These are phyloP conservation scores for Cornus controversa DNA, from an alignment of 148 eudicot species.

Conservation along the genomic window DNA sequence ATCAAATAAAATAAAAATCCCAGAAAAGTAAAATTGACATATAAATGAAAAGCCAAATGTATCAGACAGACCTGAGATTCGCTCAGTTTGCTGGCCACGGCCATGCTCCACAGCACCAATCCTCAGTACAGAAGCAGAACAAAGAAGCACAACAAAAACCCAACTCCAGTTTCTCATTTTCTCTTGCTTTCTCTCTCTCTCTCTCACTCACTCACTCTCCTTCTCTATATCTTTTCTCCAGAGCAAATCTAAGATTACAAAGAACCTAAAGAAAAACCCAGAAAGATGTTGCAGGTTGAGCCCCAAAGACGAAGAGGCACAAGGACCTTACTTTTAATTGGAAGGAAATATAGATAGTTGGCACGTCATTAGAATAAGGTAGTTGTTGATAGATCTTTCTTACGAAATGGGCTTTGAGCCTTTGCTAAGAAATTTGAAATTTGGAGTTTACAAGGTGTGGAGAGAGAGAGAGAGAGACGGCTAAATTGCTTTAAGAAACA, in stretches of 20 bases:
- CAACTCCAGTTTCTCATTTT: conserved; percentile 36
- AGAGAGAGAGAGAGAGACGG: conserved; percentile 6
- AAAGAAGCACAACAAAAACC: conserved; percentile 27
- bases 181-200: conserved; percentile 1
- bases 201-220: not conserved
- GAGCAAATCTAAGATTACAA: not conserved
- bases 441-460: not conserved
- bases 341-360: conserved; percentile 22
- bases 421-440: not conserved
- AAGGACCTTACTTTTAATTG: not conserved
- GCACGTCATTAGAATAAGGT: conserved; percentile 22
- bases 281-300: not conserved
- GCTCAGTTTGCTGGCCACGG: conserved; percentile 41
- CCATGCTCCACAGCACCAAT: conserved; percentile 34
- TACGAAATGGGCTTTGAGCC: not conserved
- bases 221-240: no score
- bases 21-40: not conserved
- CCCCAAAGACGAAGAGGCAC: conserved; percentile 8
- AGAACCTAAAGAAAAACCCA: conserved; percentile 1
- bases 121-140: conserved; percentile 14
- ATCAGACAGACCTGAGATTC: conserved; percentile 44
- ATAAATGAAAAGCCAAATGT: not conserved
- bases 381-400: conserved; percentile 17
- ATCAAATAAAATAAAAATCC: not conserved
- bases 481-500: not conserved